Conservation (phyloP, 768 basidiomycete genomes). For the Omphalotus guepiniiformis region DNA sequence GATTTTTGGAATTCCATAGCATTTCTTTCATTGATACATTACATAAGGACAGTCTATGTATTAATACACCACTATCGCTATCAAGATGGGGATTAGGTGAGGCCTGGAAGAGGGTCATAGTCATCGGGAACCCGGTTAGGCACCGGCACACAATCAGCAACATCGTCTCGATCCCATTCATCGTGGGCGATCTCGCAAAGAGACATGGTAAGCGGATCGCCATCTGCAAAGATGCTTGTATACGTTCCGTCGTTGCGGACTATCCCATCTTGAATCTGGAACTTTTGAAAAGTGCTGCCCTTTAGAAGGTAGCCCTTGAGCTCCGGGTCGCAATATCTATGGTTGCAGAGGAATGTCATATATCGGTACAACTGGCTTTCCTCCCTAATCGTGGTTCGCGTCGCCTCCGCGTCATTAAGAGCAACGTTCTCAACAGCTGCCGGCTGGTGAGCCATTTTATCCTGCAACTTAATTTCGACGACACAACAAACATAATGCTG, state of each 20-base stretch:
- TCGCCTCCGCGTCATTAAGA: neutral
- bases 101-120: too few species aligned
- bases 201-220: neutral
- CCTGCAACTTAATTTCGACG: too few species aligned
- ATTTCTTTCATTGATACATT: too few species aligned
- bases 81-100: too few species aligned
- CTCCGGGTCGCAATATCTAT: neutral
- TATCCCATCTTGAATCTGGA: neutral
- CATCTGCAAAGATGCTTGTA: neutral
- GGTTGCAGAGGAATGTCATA: neutral
- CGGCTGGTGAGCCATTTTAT: too few species aligned
- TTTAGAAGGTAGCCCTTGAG: neutral
- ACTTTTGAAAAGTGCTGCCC: neutral
- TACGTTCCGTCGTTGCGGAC: neutral
- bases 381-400: too few species aligned
- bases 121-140: too few species aligned
- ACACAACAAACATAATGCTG: neutral
- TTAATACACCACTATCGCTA: too few species aligned
- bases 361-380: neutral
- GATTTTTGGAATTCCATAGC: too few species aligned
- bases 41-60: too few species aligned
- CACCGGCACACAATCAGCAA: too few species aligned
- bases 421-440: too few species aligned
- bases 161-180: neutral
- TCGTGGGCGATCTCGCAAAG: neutral